Conservation (phyloP, 768 basidiomycete genomes). For the Boletus fagicola region DNA sequence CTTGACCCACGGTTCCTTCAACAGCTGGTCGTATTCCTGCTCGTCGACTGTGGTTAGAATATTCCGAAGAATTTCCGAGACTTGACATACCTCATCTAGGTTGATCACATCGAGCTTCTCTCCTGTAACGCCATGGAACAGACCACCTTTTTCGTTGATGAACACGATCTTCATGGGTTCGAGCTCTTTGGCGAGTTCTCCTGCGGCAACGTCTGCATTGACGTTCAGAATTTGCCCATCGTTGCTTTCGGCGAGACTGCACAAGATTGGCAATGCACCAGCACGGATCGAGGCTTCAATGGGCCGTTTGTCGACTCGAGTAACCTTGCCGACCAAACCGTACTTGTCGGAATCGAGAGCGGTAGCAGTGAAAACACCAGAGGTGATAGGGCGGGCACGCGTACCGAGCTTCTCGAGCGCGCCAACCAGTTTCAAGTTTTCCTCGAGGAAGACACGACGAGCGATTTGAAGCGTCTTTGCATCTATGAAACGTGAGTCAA, state of each 20-base stretch:
- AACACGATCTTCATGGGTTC: conserved; percentile 99
- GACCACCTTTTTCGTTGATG: conserved; percentile 95
- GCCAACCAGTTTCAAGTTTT: conserved; percentile 92
- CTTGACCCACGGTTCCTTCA: conserved; percentile 99
- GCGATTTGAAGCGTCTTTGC: conserved; percentile 93
- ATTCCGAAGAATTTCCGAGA: not conserved
- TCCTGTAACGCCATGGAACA: conserved; percentile 96
- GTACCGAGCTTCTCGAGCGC: conserved; percentile 95
- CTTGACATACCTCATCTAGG: conserved; percentile 75
- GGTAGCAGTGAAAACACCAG: conserved; percentile 96
- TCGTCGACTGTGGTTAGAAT: not conserved
- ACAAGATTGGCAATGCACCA: conserved; percentile 93
- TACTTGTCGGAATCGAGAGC: conserved; percentile 96
- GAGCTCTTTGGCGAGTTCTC: conserved; percentile 95
- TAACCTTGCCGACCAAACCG: conserved; percentile 93
- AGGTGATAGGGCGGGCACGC: conserved; percentile 95
- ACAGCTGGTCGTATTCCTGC: conserved; percentile 91
- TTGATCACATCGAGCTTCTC: conserved; percentile 97
- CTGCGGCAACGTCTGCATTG: conserved; percentile 97
- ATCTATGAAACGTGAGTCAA: conserved; percentile 45
- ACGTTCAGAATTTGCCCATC: conserved; percentile 99
- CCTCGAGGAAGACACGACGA: conserved; percentile 93
- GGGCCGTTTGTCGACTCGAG: conserved; percentile 91
- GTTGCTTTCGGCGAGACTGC: conserved; percentile 88
- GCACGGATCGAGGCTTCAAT: conserved; percentile 96